Evolutionary conservation across 495 filamentous ascomycete genomes (phyloP).

Genomic region (Podospora pseudopauciseta): DNA sequence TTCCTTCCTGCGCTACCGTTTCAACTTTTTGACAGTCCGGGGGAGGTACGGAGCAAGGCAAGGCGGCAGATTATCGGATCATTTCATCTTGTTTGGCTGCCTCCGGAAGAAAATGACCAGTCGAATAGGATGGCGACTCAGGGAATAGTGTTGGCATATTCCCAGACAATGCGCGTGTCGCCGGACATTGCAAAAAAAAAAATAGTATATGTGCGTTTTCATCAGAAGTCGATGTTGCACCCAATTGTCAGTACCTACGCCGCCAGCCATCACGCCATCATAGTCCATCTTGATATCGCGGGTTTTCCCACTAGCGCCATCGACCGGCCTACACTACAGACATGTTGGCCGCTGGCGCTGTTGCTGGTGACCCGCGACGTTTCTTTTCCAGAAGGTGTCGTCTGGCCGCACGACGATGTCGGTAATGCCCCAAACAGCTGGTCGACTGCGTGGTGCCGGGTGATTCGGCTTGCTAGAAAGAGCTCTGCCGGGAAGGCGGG

Average conservation of each 20-base stretch:
- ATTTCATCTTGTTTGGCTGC: neutral
- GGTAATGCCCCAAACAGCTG: neutral
- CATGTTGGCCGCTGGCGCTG: neutral
- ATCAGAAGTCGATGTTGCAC: conserved; percentile 2
- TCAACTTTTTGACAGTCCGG: conserved; percentile 6
- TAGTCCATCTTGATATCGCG: neutral
- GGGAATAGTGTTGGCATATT: neutral
- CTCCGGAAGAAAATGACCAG: neutral
- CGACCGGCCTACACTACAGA: neutral
- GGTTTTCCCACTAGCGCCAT: conserved; percentile 3
- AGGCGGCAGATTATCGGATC: neutral
- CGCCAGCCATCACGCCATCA: conserved; percentile 15
- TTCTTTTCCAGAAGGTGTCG: conserved; percentile 9
- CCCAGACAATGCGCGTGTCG: neutral
- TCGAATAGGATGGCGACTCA: neutral
- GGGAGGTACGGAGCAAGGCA: neutral
- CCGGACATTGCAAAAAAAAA: neutral
- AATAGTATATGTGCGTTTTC: neutral
- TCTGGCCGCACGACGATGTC: neutral
- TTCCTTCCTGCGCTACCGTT: conserved; percentile 10
- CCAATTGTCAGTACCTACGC: neutral
- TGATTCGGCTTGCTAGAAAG: conserved; percentile 29
- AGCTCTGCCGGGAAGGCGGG: conserved; percentile 25
- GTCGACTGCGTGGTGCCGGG: neutral
- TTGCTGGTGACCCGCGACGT: neutral